Base-by-base conservation (phyloP, 257 asterid genomes). In the Echites panduratus region DNA sequence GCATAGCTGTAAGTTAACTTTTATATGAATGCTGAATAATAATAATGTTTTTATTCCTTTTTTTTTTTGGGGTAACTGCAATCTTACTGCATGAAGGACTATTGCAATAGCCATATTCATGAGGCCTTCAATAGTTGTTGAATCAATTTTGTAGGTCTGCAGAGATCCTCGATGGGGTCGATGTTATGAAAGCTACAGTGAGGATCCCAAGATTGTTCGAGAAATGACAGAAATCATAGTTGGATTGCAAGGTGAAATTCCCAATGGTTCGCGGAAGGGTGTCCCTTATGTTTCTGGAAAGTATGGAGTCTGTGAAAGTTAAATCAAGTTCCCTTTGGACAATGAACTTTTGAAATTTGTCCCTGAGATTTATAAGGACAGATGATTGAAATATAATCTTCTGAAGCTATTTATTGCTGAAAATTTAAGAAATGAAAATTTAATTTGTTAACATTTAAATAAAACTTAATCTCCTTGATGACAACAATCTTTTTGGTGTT, bases 141-240 rank as follows among this genome's bases (percentile, higher is more conserved):
- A 59, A 57, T n/a, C 41, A 12, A 27, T 75, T 47, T 65, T 75
- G 70, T 73, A 92, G 98, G 98, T 92, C 27, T 92, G 98, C 82
- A 81, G 98, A 85, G 98, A 92, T 84, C 98, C 98, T 47, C 85
- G 98, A 83, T 92, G 98, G 98, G 98, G 98, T 66, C 85, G 98
- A 75, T 92, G 98, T 83, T 92, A 91, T 12, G 97, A 91, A 79
- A 91, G 97, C 83, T 89, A 91, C 78, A 88, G 97, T 56, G 97
- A 91, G 83, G 96, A 92, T 81, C 98, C 91, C 53, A 79, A 82
- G 83, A 84, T 92, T 79, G 97, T 90, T 67, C 81, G 74, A 86
- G 88, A 90, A 67, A 92, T 90, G 98, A 90, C 96, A 0, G 92
- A 90, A 76, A 85, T 90, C 79, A 92, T 92, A 81, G 78, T 82